These are phyloP conservation scores for Tolypocladium pustulatum DNA, from an alignment of 2,329 filamentous ascomycete species.

Conservation along the genomic window DNA sequence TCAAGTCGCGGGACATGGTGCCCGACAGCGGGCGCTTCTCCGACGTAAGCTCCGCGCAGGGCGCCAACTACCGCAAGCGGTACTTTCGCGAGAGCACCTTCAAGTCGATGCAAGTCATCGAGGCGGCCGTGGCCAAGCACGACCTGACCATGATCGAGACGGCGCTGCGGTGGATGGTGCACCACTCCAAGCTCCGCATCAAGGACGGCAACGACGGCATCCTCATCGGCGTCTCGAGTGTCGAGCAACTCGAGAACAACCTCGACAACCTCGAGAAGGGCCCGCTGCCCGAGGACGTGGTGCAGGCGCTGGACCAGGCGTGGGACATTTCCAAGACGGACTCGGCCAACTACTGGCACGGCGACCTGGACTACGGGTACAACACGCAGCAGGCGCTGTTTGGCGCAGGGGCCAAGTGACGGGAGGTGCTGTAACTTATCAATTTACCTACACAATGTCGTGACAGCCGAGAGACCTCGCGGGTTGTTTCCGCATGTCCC, in stretches of 20 bases:
- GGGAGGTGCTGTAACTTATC: not conserved
- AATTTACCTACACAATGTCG: not conserved
- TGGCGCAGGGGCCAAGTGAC: slow-evolving; percentile 29
- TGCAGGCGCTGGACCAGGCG: slow-evolving; percentile 64
- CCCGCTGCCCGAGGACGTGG: slow-evolving; percentile 65
- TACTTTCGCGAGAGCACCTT: slow-evolving; percentile 62
- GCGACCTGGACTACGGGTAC: slow-evolving; percentile 56
- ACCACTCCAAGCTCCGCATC: slow-evolving; percentile 53
- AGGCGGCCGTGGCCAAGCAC: slow-evolving; percentile 57
- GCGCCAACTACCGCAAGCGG: slow-evolving; percentile 49
- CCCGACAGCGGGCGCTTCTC: slow-evolving; percentile 63
- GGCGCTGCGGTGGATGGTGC: slow-evolving; percentile 61
- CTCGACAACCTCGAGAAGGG: slow-evolving; percentile 53
- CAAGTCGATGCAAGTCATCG: slow-evolving; percentile 56
- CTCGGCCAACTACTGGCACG: slow-evolving; percentile 42
- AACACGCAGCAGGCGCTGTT: slow-evolving; percentile 53
- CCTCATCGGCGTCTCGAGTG: slow-evolving; percentile 48
- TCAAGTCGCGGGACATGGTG: slow-evolving; percentile 52
- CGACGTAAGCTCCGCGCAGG: slow-evolving; percentile 38
- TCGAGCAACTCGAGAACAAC: slow-evolving; percentile 47
- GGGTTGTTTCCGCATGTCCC: not conserved
- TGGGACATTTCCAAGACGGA: slow-evolving; percentile 61
- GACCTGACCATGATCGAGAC: slow-evolving; percentile 61
- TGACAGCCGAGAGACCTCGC: not conserved
- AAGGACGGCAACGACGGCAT: slow-evolving; percentile 46